Evolutionary conservation across 345 rosid species (phyloP), one percentile per base, ranked within the genome.

Genomic region (Citrus maxima): DNA sequence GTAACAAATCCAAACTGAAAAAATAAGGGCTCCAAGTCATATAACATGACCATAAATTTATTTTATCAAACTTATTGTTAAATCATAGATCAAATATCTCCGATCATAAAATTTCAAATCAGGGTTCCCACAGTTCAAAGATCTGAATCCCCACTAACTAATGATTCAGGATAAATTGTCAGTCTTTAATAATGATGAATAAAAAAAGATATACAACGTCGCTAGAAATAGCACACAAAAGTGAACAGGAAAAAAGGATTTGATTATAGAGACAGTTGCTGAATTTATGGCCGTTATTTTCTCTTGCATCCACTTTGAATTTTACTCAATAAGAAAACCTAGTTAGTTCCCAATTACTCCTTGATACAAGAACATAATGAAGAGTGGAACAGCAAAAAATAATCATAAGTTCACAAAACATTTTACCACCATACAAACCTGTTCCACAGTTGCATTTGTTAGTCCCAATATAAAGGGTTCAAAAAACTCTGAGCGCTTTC

Each of bases 381-480:
- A 55, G 73, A 35, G 78, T 37, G 46, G 46, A 75, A 32, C 12
- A 77, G 61, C 28, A 40, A 25, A 4, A 74, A 62, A 8, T 71
- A 35, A 28, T 66, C 7, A 24, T 18, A 9, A 51, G 60, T 54
- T 59, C n/a, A 38, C 16, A 34, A 66, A 65, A 68, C 3, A 54
- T 51, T 4, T 1, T 27, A 60, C 65, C 66, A 28, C 67, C 40
- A 56, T 35, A 80, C 93, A 79, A 78, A 97, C 99, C 99, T 97
- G 98, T 79, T 97, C 97, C 71, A 97, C 98, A 37, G 98, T 87
- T 69, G 97, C 49, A 73, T 90, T 94, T 30, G 98, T 84, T 75
- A 97, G 80, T 79, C 98, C 99, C 82, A 89, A 65, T 75, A 97
- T 84, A 72, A 97, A 97, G 61, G 98, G 99, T 86, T 90, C 98